Evolutionary conservation across 495 filamentous ascomycete genomes (phyloP), one percentile per base, ranked within the genome.

Genomic region (Penicillium argentinense): DNA sequence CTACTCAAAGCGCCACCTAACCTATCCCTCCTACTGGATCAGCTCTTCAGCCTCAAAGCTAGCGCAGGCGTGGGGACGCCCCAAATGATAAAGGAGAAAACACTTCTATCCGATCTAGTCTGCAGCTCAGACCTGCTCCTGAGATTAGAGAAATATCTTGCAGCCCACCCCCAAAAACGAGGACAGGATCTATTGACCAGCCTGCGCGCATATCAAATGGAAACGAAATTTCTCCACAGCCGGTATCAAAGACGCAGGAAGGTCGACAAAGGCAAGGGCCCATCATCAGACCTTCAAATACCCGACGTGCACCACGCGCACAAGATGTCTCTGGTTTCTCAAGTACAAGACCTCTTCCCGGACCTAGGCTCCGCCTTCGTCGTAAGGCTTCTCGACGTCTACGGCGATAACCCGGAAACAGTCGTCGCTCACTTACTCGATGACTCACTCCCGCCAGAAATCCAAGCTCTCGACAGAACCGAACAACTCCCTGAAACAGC

Each of bases 301-400:
- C 44, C 69, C 27, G 74, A 73, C 8, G 76, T 85, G 13, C 69
- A 92, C 9, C 88, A 90, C 59, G 68, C 89, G 32, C 89, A 96
- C 68, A 83, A 78, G 21, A 84, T 92, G 81, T 89, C 82, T 56
- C 79, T 91, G 21, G 80, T 97, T 38, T 85, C 83, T 5, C 88
- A 92, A 66, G 75, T 98, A 27, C 90, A 96, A 59, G 93, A 98
- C 56, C 74, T 98, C 18, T 97, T 98, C 66, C 90, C 93, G 0
- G 81, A 92, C 46, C 76, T 98, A 6, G 93, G 91, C 3, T 82
- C 87, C 5, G 87, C 80, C 4, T 97, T 96, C 64, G 69, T 97
- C 29, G 72, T 85, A 12, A 81, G 80, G 49, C 76, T 96, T 12
- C 75, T 97, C 2, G 87, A 93, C 51, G 81, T 85, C 59, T 93